Evolutionary conservation across 306 rosid genomes (phyloP).

Genomic region (Quercus berberidifolia): DNA sequence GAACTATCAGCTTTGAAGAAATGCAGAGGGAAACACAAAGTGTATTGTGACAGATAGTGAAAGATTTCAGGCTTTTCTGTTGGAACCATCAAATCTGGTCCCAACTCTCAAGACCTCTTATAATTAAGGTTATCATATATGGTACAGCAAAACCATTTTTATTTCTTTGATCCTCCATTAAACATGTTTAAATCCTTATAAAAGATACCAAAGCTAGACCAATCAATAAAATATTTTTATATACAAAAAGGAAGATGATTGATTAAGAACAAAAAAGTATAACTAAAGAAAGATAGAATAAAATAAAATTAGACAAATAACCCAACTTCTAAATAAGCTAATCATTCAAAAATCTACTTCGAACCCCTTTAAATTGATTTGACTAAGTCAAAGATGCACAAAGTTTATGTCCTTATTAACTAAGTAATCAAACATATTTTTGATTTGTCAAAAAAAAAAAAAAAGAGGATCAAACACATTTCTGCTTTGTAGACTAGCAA

Average conservation of each 20-base stretch:
- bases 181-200: constrained; percentile 1
- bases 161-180: background rate
- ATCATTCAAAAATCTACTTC: constrained; percentile 21
- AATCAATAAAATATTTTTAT: background rate
- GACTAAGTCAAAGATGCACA: constrained; percentile 44
- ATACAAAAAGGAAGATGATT: constrained; percentile 22
- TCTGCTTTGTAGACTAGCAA: constrained; percentile 42
- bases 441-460: constrained; percentile 19
- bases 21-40: too few relatives aligned
- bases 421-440: constrained; percentile 26
- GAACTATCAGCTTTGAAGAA: too few relatives aligned
- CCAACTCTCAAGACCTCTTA: too few relatives aligned
- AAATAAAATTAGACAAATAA: constrained; percentile 18
- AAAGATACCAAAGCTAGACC: constrained; percentile 40
- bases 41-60: too few relatives aligned
- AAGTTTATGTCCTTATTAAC: background rate
- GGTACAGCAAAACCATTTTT: background rate
- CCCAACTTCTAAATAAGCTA: background rate
- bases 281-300: background rate
- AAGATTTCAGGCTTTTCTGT: too few relatives aligned
- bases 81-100: background rate
- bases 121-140: background rate
- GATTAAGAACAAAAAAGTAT: constrained; percentile 15
- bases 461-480: constrained; percentile 21
- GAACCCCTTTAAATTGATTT: constrained; percentile 23